Base-by-base conservation (phyloP, 768 basidiomycete genomes). In the Calocybe indica region DNA sequence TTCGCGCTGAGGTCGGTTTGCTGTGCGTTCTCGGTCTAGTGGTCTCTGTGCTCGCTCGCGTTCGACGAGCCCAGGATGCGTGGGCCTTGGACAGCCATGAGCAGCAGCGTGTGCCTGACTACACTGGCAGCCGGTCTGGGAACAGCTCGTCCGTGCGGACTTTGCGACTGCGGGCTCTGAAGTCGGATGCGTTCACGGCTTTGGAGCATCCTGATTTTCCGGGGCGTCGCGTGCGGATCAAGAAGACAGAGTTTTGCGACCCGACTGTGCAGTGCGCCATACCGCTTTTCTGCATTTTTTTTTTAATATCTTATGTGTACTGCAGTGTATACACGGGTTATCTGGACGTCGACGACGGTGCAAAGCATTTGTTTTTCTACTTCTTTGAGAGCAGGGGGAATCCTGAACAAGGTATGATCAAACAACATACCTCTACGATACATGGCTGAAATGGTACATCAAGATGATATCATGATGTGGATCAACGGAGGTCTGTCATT, bases 391-490 rank as follows among this genome's bases (percentile, higher is more conserved):
- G 79, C 52, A 66, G 86, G 51, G 70, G 70, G 41, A 65, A 78
- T 53, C 82, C 82, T 29, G 73, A 67, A 11, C 71, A 66, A 54
- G 79, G 80, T 71, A 60, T 57, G 44, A 54, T 55, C n/a, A 55
- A 62, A 43, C 66, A 71, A 51, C 7, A 12, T 15, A 9, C n/a
- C n/a, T 44, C 54, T 45, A 22, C 40, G 28, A 38, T 48, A n/a
- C 36, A 45, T 29, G 47, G 32, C 35, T 13, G 1, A 10, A 10
- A 29, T 47, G 22, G 32, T 11, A 6, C 4, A 7, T 13, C 14
- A 8, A 72, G 83, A 83, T 56, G 80, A 83, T 62, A 75, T 82
- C 28, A 71, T 83, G 66, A 80, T 85, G 78, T 83, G 82, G 81
- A 82, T 82, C 37, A 83, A 83, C 43, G 82, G 80, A 63, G 82